Base-by-base conservation (phyloP, 2,329 filamentous ascomycete species). In the Dothideomycetes sp. region DNA sequence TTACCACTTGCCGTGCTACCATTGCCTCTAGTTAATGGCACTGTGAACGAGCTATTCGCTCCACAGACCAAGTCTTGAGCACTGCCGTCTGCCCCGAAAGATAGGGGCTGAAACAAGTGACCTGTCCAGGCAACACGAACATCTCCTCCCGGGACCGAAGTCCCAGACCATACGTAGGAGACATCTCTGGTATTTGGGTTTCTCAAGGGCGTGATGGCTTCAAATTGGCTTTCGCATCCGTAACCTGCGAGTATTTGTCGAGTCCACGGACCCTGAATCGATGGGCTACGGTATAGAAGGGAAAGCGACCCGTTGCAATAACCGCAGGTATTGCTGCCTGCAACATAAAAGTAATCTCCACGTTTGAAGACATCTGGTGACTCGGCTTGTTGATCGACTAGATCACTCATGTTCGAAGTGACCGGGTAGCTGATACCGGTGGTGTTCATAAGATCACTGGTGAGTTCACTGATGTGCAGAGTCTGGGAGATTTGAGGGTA, bases 401-500 rank as follows among this genome's bases (percentile, higher is more conserved):
- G 27, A 32, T 53, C 49, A 7, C 10, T 24, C 4, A 36, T 45
- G n/a, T 20, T n/a, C 4, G 46, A 49, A 9, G 16, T 25, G 5
- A 53, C 46, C 3, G 46, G 49, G 27, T 49, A 53, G 32, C 41
- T 46, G 5, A 45, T 33, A 12, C 27, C 23, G 7, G 51, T 53
- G 1, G 51, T 52, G 18, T 53, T 53, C 20, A 31, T 36, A 13
- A 46, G 46, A 18, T 51, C 47, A 1, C 19, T 17, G 1, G 50
- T 51, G 19, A 53, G 44, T 6, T 46, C 37, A 7, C 33, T 43
- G 15, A 49, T 36, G 33, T 53, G 49, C 5, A 53, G 27, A 2
- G 44, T 52, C 32, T 53, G 51, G 41, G 46, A 51, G 24, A 53
- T 51, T 3, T 47, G 46, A 18, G 51, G 51, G 47, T 48, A 53